A percentile compares a stretch with the other conserved stretches of the same genome.
Evolutionary conservation across 805 yeast genomes (phyloP).

Genomic region (Saccharomyces jurei): DNA sequence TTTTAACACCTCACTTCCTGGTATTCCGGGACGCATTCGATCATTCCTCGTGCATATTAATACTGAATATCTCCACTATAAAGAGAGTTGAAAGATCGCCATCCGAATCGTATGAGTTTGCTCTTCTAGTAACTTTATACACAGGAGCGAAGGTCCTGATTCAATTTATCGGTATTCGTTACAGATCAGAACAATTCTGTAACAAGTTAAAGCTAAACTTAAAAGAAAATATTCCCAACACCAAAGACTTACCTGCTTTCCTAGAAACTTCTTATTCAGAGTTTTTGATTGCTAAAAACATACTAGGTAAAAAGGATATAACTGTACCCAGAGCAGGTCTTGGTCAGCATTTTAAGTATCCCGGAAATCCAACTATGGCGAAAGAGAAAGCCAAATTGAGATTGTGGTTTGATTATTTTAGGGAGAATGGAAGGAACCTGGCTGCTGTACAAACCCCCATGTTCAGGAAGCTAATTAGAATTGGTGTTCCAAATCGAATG

Average conservation of each 20-base stretch:
- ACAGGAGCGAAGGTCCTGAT: slow-evolving; percentile 55
- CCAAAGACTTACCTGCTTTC: slow-evolving; percentile 55
- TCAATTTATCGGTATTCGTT: slow-evolving; percentile 70
- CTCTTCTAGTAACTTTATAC: slow-evolving; percentile 62
- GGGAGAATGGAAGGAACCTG: slow-evolving; percentile 76
- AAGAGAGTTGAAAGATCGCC: slow-evolving; percentile 84
- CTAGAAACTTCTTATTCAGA: slow-evolving; percentile 76
- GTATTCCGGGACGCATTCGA: slow-evolving; percentile 70
- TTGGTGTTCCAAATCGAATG: slow-evolving; percentile 88
- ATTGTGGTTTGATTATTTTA: slow-evolving; percentile 87
- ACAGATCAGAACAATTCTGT: slow-evolving; percentile 76
- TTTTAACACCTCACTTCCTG: slow-evolving; percentile 64
- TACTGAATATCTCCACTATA: slow-evolving; percentile 66
- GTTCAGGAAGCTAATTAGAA: slow-evolving; percentile 76
- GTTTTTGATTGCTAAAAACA: slow-evolving; percentile 54
- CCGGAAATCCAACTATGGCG: slow-evolving; percentile 73
- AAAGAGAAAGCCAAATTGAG: slow-evolving; percentile 82
- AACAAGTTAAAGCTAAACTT: slow-evolving; percentile 53
- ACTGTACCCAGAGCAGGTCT: slow-evolving; percentile 73
- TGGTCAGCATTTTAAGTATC: slow-evolving; percentile 77
- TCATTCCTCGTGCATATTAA: slow-evolving; percentile 56
- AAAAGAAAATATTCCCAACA: slow-evolving; percentile 53
- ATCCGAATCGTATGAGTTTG: slow-evolving; percentile 65
- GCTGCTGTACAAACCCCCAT: slow-evolving; percentile 65
- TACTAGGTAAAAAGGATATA: slow-evolving; percentile 31